Conservation (phyloP, 2,329 filamentous ascomycete species). For the Xylaria sp. region DNA sequence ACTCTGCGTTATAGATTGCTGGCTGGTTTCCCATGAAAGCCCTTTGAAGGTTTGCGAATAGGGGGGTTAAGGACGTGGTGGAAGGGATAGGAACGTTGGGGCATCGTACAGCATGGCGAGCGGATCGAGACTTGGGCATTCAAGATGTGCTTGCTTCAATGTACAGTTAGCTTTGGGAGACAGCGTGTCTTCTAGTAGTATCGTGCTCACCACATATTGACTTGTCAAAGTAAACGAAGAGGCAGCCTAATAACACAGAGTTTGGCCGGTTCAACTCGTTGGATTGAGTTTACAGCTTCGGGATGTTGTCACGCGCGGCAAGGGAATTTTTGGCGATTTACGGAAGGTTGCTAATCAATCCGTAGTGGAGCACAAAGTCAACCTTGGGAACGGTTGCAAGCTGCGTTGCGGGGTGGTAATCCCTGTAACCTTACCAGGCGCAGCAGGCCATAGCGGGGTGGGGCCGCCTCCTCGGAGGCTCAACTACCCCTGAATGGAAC, state of each 20-base stretch:
- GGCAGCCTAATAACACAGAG: neutral
- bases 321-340: neutral
- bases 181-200: neutral
- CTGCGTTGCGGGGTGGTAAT: no score
- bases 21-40: no score
- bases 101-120: conserved; percentile 86
- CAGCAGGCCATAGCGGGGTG: no score
- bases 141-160: conserved; percentile 82
- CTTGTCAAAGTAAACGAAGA: neutral
- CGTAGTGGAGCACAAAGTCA: neutral
- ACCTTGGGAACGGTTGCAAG: neutral
- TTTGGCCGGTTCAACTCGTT: neutral
- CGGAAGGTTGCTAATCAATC: neutral
- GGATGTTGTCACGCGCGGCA: neutral
- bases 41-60: neutral
- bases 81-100: neutral
- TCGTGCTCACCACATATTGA: neutral
- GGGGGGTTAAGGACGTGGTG: neutral
- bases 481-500: neutral
- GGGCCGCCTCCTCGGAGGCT: neutral
- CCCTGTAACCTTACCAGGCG: neutral
- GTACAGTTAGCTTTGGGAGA: conserved; percentile 4
- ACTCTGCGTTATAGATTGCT: no score
- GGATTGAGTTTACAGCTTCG: neutral
- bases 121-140: conserved; percentile 98